Conservation (phyloP, 148 eudicot species). For the Camellia japonica region DNA sequence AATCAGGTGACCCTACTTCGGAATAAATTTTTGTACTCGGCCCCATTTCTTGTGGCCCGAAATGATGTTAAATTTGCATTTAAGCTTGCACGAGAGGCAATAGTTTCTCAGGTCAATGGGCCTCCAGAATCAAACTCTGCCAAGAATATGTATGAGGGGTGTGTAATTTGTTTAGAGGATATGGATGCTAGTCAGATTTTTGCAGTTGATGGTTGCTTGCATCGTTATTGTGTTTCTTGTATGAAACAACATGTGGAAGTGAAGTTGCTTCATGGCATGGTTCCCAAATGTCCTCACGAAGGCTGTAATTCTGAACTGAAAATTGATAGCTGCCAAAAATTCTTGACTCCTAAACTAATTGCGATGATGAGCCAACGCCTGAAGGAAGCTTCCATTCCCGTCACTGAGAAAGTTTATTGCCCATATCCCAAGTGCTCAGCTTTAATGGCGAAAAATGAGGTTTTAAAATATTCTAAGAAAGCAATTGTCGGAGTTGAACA, state of each 20-base stretch:
- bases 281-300: slow-evolving; percentile 78
- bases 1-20: slow-evolving; percentile 36
- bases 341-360: slow-evolving; percentile 54
- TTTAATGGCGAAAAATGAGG: slow-evolving; percentile 69
- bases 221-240: slow-evolving; percentile 67
- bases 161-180: slow-evolving; percentile 78
- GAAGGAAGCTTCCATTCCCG: slow-evolving; percentile 74
- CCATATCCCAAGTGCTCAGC: slow-evolving; percentile 81
- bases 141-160: slow-evolving; percentile 31
- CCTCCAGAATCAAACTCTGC: slow-evolving; percentile 27
- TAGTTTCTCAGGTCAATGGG: slow-evolving; percentile 40
- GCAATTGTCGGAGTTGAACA: slow-evolving; percentile 4
- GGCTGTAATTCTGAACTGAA: slow-evolving; percentile 45
- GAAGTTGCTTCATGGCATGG: slow-evolving; percentile 55
- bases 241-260: slow-evolving; percentile 78
- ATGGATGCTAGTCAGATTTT: slow-evolving; percentile 40
- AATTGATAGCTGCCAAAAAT: slow-evolving; percentile 46
- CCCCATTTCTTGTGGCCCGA: slow-evolving; percentile 43
- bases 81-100: slow-evolving; percentile 75
- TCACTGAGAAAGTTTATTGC: slow-evolving; percentile 64
- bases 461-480: slow-evolving; percentile 33
- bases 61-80: slow-evolving; percentile 57
- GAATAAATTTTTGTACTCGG: slow-evolving; percentile 38
- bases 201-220: slow-evolving; percentile 51
- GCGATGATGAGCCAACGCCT: slow-evolving; percentile 56